phyloP scores from a whole-genome alignment of 2,329 filamentous ascomycete species.

The Tolypocladium nubicola region DNA sequence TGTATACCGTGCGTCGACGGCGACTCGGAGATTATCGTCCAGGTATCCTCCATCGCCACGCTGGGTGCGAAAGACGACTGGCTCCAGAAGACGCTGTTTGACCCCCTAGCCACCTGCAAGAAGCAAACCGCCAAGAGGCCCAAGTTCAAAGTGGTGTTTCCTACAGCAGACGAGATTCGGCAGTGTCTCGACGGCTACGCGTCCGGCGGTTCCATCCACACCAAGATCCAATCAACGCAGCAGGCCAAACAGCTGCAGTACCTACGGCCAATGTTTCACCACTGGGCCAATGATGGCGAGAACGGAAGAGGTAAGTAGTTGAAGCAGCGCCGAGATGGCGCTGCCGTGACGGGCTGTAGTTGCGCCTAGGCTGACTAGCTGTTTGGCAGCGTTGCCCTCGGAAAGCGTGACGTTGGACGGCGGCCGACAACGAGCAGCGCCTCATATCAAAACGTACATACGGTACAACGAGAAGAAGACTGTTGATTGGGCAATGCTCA shows the following conservation, averaged over 20 bases:
- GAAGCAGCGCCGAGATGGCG: no score
- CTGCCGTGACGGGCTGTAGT: background rate
- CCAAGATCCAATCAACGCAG: slow-evolving; percentile 58
- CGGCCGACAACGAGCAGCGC: slow-evolving; percentile 60
- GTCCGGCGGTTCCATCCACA: slow-evolving; percentile 73
- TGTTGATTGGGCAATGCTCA: slow-evolving; percentile 78
- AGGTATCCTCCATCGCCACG: slow-evolving; percentile 76
- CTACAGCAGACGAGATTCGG: slow-evolving; percentile 69
- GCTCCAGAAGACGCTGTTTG: slow-evolving; percentile 57
- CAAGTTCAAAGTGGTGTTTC: slow-evolving; percentile 65
- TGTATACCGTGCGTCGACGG: slow-evolving; percentile 35
- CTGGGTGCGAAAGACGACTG: slow-evolving; percentile 61
- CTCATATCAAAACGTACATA: slow-evolving; percentile 85
- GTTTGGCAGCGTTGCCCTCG: slow-evolving; percentile 14
- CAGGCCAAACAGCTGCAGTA: slow-evolving; percentile 68
- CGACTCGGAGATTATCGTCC: slow-evolving; percentile 41
- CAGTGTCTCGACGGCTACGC: slow-evolving; percentile 66
- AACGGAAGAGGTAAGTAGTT: slow-evolving; percentile 14
- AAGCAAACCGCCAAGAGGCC: slow-evolving; percentile 22
- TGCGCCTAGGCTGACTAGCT: background rate
- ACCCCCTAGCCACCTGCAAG: slow-evolving; percentile 27
- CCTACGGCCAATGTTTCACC: slow-evolving; percentile 57
- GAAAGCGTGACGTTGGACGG: slow-evolving; percentile 29
- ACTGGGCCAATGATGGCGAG: slow-evolving; percentile 59
- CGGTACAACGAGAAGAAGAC: slow-evolving; percentile 40